Evolutionary conservation across 179 eudicot genomes (phyloP).

Genomic region (Carnegiea gigantea): DNA sequence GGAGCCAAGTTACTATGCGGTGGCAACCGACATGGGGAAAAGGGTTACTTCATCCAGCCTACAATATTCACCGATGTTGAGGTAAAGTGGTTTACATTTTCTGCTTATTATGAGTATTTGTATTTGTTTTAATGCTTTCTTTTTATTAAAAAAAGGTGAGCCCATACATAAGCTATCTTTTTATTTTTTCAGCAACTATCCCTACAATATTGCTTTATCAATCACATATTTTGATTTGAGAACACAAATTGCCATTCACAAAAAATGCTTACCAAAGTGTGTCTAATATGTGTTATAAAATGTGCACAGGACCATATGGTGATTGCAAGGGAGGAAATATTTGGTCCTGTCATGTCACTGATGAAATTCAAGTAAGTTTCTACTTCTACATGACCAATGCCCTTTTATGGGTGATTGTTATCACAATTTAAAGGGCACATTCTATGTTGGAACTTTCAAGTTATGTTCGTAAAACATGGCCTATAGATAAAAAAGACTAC

Average conservation of each 20-base stretch:
- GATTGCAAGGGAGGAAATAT: constrained; percentile 61
- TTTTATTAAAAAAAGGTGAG: no score
- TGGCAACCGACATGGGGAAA: constrained; percentile 48
- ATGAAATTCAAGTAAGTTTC: constrained; percentile 64
- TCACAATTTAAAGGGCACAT: no score
- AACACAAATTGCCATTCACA: no score
- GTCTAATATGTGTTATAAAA: not conserved
- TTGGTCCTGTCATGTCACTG: constrained; percentile 63
- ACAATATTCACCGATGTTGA: constrained; percentile 59
- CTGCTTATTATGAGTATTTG: no score
- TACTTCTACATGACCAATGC: not conserved
- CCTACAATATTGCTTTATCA: no score
- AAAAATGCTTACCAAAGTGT: not conserved
- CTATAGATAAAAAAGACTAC: no score
- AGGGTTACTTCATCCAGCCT: constrained; percentile 63
- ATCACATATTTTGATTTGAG: no score
- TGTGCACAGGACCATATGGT: constrained; percentile 50
- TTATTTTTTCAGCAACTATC: no score
- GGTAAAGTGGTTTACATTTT: constrained; percentile 29
- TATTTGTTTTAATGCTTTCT: no score
- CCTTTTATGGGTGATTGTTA: not conserved
- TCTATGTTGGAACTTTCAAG: no score
- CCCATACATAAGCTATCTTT: no score
- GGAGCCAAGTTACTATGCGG: constrained; percentile 61
- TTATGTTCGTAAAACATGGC: no score